Percentiles rank a stretch among this genome's conserved stretches.
Evolutionary conservation across 202 grass and related monocot species (phyloP).

Genomic region (Brachypodium distachyon): DNA sequence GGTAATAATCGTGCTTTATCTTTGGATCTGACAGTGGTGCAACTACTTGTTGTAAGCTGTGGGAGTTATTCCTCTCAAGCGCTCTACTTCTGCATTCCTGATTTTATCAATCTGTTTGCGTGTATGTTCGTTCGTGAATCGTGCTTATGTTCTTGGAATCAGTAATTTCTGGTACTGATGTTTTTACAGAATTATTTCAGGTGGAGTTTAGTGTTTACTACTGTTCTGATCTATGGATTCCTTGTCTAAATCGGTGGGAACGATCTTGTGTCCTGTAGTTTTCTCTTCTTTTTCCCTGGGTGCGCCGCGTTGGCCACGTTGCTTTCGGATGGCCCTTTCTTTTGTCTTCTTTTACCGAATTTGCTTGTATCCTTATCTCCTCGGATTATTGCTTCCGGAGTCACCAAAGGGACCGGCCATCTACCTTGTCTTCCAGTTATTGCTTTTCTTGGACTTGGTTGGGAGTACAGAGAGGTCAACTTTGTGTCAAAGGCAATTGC

Average conservation of each 20-base stretch:
- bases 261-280: neutral
- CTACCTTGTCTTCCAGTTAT: neutral
- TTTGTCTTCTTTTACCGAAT: neutral
- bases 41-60: neutral
- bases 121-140: no score
- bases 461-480: slow-evolving; percentile 32
- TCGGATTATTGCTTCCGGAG: neutral
- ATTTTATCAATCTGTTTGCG: neutral
- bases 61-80: neutral
- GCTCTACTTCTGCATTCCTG: neutral
- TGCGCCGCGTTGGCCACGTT: slow-evolving; percentile 18
- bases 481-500: slow-evolving; percentile 1
- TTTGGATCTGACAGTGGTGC: slow-evolving; percentile 20
- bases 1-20: neutral
- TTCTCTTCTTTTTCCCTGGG: neutral
- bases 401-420: slow-evolving; percentile 2
- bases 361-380: slow-evolving; percentile 17
- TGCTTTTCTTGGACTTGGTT: slow-evolving; percentile 1
- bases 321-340: slow-evolving; percentile 12
- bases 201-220: neutral
- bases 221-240: neutral
- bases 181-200: neutral
- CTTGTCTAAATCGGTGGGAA: neutral
- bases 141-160: slow-evolving; percentile 5
- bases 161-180: neutral